Base-by-base conservation (phyloP, 73 alveolate species). In the Paramecium sonneborni region DNA sequence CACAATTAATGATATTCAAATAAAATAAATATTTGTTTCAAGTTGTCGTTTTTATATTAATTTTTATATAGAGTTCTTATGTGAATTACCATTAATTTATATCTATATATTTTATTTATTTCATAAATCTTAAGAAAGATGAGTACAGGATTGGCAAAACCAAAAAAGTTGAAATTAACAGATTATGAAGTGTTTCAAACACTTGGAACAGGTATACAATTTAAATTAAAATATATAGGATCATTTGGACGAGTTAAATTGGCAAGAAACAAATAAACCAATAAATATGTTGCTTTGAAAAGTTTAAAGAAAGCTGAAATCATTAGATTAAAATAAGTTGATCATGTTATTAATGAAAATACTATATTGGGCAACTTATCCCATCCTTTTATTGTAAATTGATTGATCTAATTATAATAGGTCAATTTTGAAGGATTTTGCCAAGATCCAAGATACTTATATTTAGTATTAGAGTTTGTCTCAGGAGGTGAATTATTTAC, bases 191-290 rank as follows among this genome's bases (percentile, higher is more conserved):
- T 95, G 57, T 84, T 92, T 34, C 74, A 90, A 37, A 95, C 97
- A 26, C 93, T 96, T 56, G 99, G 99, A 92, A 96, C 98, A 46
- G 99, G 99, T 85, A 79, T 44, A 14, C 21, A 23, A 35, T 69
- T 79, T 34, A 18, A 57, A 32, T 62, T 70, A 48, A 2, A 6
- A n/a, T 69, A 20, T 23, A 23, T 62, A 92, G 95, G 95, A 12
- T 93, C 99, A 48, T 98, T 91, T 90, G 99, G 99, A 44, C 93
- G 97, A 90, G 99, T 98, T 26, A 94, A 98, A 93, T 96, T 98
- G 57, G 98, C 97, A 23, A 97, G 94, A 67, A 96, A 92, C 86
- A 94, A 92, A 85, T 84, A 67, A 74, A 93, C 92, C 11, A 67
- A 93, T 57, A 95, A 94, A 85, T 97, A 96, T 24, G 95, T 93